A percentile compares a stretch with the other conserved stretches of the same genome.
Conservation (phyloP, 139 green algal species). For the Asterochloris sp. region DNA sequence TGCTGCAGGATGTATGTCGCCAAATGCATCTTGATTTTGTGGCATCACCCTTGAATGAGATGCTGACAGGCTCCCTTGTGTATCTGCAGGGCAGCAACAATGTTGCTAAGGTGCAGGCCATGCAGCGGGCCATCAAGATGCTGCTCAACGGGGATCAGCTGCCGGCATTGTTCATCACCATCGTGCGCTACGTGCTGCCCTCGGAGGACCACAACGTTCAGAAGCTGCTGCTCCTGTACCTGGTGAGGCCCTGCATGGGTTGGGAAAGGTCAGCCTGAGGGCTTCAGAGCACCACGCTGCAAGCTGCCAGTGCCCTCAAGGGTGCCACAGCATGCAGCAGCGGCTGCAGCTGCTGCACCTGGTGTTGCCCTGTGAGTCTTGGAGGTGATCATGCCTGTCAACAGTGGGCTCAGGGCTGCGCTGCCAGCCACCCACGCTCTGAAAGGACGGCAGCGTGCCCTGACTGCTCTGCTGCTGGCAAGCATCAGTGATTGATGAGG, state of each 20-base stretch:
- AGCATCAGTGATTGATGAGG: no score
- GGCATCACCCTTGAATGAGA: no score
- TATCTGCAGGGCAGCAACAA: not conserved
- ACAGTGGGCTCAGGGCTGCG: no score
- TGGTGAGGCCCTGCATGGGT: constrained; percentile 56
- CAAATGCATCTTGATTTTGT: no score
- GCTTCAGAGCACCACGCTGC: not conserved
- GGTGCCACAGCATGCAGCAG: not conserved
- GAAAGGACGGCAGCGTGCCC: no score
- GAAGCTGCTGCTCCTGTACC: constrained; percentile 97
- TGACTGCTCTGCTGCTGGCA: no score
- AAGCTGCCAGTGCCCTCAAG: not conserved
- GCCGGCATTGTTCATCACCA: constrained; percentile 97
- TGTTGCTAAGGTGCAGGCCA: constrained; percentile 77
- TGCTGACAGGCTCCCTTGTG: no score
- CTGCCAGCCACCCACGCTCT: no score
- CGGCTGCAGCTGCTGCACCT: no score
- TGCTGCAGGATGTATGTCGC: no score
- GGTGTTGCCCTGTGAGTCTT: no score
- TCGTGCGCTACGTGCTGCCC: constrained; percentile 98
- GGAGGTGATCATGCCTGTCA: no score
- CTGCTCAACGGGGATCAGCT: constrained; percentile 95
- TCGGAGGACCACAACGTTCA: constrained; percentile 97
- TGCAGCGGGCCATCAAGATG: constrained; percentile 95
- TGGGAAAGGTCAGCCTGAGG: not conserved